Percentiles rank a stretch among this genome's conserved stretches.
Evolutionary conservation across 2,329 filamentous ascomycete genomes (phyloP).

Genomic region (Conoideocrella luteorostrata): DNA sequence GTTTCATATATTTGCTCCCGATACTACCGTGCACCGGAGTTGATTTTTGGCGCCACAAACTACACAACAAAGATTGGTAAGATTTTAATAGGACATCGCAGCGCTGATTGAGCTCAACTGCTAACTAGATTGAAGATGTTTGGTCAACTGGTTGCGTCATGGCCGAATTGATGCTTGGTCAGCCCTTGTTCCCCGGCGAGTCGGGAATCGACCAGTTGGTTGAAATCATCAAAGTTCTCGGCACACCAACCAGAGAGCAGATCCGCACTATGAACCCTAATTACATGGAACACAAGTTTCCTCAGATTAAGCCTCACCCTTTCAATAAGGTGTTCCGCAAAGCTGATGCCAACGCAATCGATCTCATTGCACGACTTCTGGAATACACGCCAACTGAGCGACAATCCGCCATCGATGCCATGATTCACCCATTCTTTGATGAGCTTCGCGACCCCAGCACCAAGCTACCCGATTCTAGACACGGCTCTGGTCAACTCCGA

Average conservation of each 20-base stretch:
- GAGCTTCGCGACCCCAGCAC: constrained; percentile 89
- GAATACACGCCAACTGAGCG: constrained; percentile 98
- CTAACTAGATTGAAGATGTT: constrained; percentile 63
- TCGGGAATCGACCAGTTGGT: constrained; percentile 98
- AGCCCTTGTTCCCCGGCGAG: constrained; percentile 95
- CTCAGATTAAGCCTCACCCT: constrained; percentile 98
- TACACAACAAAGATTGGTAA: constrained; percentile 99
- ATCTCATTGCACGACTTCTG: constrained; percentile 85
- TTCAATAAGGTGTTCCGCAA: constrained; percentile 99
- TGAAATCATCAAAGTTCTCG: constrained; percentile 98
- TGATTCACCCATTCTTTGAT: constrained; percentile 98
- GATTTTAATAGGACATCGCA: constrained; percentile 22
- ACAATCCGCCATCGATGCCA: constrained; percentile 86
- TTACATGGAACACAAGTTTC: constrained; percentile 99
- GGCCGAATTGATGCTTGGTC: constrained; percentile 97
- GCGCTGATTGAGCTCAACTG: not conserved
- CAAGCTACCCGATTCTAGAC: constrained; percentile 87
- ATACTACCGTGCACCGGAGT: constrained; percentile 95
- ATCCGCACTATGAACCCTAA: constrained; percentile 99
- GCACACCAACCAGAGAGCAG: constrained; percentile 93
- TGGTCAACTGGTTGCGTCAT: constrained; percentile 99
- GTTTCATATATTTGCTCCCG: constrained; percentile 99
- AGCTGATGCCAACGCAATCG: constrained; percentile 86
- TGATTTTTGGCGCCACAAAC: constrained; percentile 98
- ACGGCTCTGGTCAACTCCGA: constrained; percentile 70